These are phyloP conservation scores for Fraxinus excelsior DNA, from an alignment of 257 asterid genomes.

Conservation along the genomic window DNA sequence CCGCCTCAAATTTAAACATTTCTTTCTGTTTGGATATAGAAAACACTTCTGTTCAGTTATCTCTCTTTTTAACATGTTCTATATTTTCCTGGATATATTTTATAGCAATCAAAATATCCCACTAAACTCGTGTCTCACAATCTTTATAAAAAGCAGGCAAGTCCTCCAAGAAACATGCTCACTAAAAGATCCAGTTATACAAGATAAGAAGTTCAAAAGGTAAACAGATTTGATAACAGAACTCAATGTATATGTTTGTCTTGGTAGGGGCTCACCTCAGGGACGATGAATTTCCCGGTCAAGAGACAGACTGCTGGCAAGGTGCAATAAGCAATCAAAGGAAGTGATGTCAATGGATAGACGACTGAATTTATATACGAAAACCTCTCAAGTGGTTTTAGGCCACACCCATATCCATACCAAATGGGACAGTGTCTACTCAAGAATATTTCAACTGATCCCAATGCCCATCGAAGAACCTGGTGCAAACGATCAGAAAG, in stretches of 20 bases:
- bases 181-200: background rate
- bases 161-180: background rate
- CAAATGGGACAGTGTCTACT: slow-evolving; percentile 45
- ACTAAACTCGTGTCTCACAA: no score
- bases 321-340: slow-evolving; percentile 39
- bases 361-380: slow-evolving; percentile 38
- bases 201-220: background rate
- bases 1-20: background rate
- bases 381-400: slow-evolving; percentile 39
- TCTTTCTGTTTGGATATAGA: background rate
- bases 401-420: slow-evolving; percentile 42
- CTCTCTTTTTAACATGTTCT: background rate
- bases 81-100: background rate
- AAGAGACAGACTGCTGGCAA: slow-evolving; percentile 45
- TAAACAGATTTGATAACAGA: background rate
- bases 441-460: slow-evolving; percentile 42
- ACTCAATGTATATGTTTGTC: background rate
- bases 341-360: slow-evolving; percentile 41
- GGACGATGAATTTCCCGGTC: slow-evolving; percentile 42
- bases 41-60: background rate
- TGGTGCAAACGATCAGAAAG: slow-evolving; percentile 44
- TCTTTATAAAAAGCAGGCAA: no score
- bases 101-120: background rate
- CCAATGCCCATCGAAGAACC: slow-evolving; percentile 47
- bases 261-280: slow-evolving; percentile 30